These are phyloP conservation scores for Polyporus arcularius DNA, from an alignment of 768 basidiomycete species.

Conservation along the genomic window DNA sequence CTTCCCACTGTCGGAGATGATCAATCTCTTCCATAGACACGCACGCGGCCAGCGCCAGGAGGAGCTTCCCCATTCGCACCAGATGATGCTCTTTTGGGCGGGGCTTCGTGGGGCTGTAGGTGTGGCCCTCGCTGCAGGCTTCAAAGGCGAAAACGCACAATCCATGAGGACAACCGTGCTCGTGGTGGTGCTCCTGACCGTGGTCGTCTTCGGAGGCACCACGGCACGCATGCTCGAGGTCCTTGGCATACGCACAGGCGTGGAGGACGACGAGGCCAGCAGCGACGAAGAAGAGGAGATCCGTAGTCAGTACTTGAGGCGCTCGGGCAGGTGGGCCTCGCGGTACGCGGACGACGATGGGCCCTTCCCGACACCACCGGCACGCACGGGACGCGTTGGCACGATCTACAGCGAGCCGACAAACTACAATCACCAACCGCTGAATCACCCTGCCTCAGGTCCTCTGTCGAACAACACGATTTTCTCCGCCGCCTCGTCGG, in stretches of 20 bases:
- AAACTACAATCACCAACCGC: conserved; percentile 65
- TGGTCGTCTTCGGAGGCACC: conserved; percentile 95
- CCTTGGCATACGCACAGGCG: conserved; percentile 92
- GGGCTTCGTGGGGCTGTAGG: conserved; percentile 96
- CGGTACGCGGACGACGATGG: conserved; percentile 36
- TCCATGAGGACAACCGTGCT: conserved; percentile 92
- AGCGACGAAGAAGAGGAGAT: conserved; percentile 52
- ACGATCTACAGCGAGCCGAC: conserved; percentile 50
- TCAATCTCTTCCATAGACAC: conserved; percentile 90
- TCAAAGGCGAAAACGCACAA: conserved; percentile 91
- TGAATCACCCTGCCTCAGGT: conserved; percentile 12
- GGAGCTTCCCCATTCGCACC: conserved; percentile 95
- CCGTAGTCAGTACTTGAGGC: conserved; percentile 31
- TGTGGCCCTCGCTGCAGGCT: conserved; percentile 94
- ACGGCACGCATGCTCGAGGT: conserved; percentile 96
- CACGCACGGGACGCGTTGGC: conserved; percentile 39
- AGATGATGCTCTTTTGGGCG: conserved; percentile 99
- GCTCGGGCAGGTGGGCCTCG: conserved; percentile 38
- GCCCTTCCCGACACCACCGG: conserved; percentile 23
- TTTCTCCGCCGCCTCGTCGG: conserved; percentile 74
- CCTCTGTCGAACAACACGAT: conserved; percentile 33
- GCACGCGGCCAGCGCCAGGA: conserved; percentile 84
- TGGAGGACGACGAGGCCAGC: conserved; percentile 86
- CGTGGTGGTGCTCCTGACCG: conserved; percentile 93
- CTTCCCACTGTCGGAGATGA: conserved; percentile 91